A percentile compares a stretch with the other conserved stretches of the same genome.
Conservation (phyloP, 768 basidiomycete genomes). For the Boletellus sp. region DNA sequence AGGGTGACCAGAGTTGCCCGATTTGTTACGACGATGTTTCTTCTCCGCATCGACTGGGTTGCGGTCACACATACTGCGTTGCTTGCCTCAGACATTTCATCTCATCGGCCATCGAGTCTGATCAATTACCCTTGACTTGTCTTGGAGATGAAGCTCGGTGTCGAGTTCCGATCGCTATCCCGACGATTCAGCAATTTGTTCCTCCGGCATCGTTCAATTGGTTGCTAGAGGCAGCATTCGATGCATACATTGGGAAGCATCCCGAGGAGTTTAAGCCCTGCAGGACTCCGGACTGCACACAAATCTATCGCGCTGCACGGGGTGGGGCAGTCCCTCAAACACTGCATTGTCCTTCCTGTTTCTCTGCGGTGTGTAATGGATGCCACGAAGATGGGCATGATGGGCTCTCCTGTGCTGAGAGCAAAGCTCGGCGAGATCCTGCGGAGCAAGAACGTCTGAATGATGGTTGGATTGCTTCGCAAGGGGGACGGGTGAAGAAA, state of each 20-base stretch:
- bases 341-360: constrained; percentile 67
- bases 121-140: constrained; percentile 64
- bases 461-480: constrained; percentile 52
- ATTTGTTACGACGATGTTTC: constrained; percentile 46
- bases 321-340: constrained; percentile 32
- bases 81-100: constrained; percentile 58
- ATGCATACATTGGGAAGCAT: constrained; percentile 52
- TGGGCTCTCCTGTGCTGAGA: constrained; percentile 54
- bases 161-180: constrained; percentile 48
- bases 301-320: constrained; percentile 59
- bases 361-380: constrained; percentile 57
- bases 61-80: constrained; percentile 67
- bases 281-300: constrained; percentile 73
- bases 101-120: constrained; percentile 49
- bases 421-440: constrained; percentile 27
- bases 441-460: constrained; percentile 52
- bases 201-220: constrained; percentile 49
- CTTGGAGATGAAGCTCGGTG: constrained; percentile 65
- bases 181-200: constrained; percentile 48
- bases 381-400: constrained; percentile 65
- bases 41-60: constrained; percentile 48
- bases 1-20: constrained; percentile 39
- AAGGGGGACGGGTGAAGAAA: constrained; percentile 56
- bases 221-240: constrained; percentile 54
- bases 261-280: constrained; percentile 66